phyloP scores from a whole-genome alignment of 1,284 basidiomycete genomes.

The Sporisorium sorghi region DNA sequence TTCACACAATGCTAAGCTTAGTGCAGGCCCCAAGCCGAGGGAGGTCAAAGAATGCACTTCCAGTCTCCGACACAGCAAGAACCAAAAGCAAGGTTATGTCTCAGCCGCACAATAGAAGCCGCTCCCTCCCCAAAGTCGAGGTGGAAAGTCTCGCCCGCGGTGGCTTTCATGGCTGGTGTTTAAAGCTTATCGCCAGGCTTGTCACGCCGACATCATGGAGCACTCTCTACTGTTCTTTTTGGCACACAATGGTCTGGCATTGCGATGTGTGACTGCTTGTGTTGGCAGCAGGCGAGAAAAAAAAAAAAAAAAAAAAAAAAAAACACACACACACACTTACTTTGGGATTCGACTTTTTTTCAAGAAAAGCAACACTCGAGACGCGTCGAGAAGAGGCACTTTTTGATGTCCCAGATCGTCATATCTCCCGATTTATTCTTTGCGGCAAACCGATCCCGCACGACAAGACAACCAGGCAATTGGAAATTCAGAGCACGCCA shows the following conservation, averaged over 20 bases:
- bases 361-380: slow-evolving; percentile 1
- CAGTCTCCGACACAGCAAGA: background rate
- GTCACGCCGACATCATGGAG: too few relatives aligned
- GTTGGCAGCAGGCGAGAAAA: too few relatives aligned
- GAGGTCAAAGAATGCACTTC: background rate
- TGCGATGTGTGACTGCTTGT: too few relatives aligned
- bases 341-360: too few relatives aligned
- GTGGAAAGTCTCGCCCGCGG: background rate
- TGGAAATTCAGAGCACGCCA: slow-evolving; percentile 28
- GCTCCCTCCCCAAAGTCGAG: background rate
- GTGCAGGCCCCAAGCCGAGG: background rate
- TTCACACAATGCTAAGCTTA: background rate
- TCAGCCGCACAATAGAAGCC: background rate
- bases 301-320: too few relatives aligned
- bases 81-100: background rate
- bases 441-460: slow-evolving; percentile 1
- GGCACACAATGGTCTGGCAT: too few relatives aligned
- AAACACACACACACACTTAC: too few relatives aligned
- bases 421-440: slow-evolving; percentile 9
- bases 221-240: too few relatives aligned
- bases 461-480: background rate
- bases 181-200: too few relatives aligned
- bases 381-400: slow-evolving; percentile 4
- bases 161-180: background rate
- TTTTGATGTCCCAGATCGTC: background rate